These are phyloP conservation scores for Dothiorella sarmentorum DNA, from an alignment of 2,329 filamentous ascomycete species.

Conservation along the genomic window DNA sequence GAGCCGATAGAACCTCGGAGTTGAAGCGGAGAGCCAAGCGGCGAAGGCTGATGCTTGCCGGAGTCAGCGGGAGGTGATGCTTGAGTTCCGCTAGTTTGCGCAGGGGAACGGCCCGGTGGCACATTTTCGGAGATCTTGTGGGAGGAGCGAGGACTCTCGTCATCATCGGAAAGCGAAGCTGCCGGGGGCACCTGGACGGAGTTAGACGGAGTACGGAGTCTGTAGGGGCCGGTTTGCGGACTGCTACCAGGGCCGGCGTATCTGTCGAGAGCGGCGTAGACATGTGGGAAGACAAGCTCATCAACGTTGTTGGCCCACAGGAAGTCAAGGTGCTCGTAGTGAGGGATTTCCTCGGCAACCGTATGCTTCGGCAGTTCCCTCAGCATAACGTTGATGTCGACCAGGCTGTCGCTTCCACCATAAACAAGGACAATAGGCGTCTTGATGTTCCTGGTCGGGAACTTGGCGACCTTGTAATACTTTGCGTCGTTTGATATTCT, in stretches of 20 bases:
- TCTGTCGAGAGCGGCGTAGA: conserved; percentile 81
- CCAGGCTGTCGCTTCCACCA: conserved; percentile 86
- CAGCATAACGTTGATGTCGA: conserved; percentile 91
- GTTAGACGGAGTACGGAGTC: conserved; percentile 8
- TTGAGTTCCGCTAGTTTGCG: not conserved
- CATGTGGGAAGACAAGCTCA: conserved; percentile 79
- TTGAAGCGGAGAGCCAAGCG: conserved; percentile 5
- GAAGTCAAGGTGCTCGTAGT: conserved; percentile 97
- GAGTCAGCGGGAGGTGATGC: not conserved
- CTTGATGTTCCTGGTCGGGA: conserved; percentile 94
- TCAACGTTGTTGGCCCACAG: conserved; percentile 89
- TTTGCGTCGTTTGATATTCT: conserved; percentile 68
- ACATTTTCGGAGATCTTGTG: conserved; percentile 19
- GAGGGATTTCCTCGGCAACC: conserved; percentile 77
- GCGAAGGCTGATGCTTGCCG: not conserved
- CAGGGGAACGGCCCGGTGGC: not conserved
- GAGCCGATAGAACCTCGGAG: not conserved
- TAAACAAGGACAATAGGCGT: conserved; percentile 93
- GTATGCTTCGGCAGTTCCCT: conserved; percentile 82
- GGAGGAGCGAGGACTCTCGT: conserved; percentile 12
- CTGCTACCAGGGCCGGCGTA: conserved; percentile 40
- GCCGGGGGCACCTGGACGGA: not conserved
- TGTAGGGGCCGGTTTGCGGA: conserved; percentile 8
- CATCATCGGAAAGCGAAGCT: conserved; percentile 4
- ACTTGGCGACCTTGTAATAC: conserved; percentile 94